These are phyloP conservation scores for Curvularia verruculosa DNA, from an alignment of 2,329 filamentous ascomycete genomes.

Conservation along the genomic window DNA sequence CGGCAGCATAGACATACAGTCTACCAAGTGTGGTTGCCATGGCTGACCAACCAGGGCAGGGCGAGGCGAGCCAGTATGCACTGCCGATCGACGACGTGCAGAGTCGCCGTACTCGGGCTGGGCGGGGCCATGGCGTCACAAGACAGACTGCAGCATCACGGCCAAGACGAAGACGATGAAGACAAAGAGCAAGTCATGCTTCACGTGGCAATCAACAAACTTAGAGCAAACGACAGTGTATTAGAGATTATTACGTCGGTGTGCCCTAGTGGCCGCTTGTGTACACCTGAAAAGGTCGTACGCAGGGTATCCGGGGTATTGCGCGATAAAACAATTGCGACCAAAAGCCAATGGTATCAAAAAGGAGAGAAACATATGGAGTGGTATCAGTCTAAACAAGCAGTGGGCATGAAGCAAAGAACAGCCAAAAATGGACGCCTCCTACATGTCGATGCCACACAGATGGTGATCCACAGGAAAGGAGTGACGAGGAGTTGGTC, in stretches of 20 bases:
- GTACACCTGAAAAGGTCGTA: slow-evolving; percentile 49
- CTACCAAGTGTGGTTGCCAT: neutral
- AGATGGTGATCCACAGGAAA: slow-evolving; percentile 39
- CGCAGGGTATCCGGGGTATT: slow-evolving; percentile 53
- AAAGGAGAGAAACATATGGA: slow-evolving; percentile 48
- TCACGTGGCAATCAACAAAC: neutral
- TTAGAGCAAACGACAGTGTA: slow-evolving; percentile 32
- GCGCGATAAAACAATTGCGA: slow-evolving; percentile 42
- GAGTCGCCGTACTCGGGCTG: neutral
- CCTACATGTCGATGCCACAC: slow-evolving; percentile 46
- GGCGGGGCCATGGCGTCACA: neutral
- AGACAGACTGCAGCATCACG: neutral
- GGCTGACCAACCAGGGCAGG: neutral
- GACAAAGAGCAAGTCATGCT: no score
- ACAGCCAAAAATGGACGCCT: slow-evolving; percentile 40
- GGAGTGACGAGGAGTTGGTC: slow-evolving; percentile 39
- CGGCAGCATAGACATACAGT: neutral
- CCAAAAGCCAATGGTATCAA: slow-evolving; percentile 45
- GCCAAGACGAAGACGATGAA: no score
- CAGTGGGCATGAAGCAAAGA: slow-evolving; percentile 41
- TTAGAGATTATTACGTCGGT: slow-evolving; percentile 50
- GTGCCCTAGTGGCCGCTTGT: slow-evolving; percentile 51
- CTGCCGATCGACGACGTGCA: neutral
- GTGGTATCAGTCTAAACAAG: slow-evolving; percentile 54
- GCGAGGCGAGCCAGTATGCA: neutral